Conservation (phyloP, 1,284 basidiomycete species). For the Ustilago shanxiensis region DNA sequence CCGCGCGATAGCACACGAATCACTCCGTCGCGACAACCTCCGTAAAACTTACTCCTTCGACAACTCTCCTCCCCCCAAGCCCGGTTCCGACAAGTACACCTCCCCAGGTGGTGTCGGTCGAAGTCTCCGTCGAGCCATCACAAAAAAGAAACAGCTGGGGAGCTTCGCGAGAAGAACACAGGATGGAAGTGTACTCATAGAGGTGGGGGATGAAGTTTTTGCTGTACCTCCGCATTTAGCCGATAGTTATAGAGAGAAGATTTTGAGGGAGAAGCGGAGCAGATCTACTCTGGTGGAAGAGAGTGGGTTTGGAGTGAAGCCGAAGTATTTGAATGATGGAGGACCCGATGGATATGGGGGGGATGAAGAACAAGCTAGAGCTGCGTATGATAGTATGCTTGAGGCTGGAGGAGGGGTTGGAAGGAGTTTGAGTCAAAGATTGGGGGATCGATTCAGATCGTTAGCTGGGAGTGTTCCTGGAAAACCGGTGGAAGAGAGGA, state of each 20-base stretch:
- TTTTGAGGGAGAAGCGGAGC: constrained; percentile 19
- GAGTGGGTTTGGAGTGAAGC: constrained; percentile 20
- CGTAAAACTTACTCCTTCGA: constrained; percentile 25
- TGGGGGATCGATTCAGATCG: constrained; percentile 31
- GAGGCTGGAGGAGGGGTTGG: constrained; percentile 4
- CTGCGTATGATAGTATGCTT: constrained; percentile 21
- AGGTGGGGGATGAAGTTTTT: constrained; percentile 60
- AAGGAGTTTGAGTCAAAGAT: constrained; percentile 44
- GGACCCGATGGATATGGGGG: constrained; percentile 35
- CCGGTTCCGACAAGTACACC: constrained; percentile 21
- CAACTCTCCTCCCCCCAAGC: background rate
- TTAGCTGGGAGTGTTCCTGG: background rate
- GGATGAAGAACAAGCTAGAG: constrained; percentile 26
- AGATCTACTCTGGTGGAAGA: background rate
- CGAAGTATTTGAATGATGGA: constrained; percentile 29
- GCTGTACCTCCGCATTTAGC: constrained; percentile 54
- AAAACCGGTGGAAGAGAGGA: background rate
- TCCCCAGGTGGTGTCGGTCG: background rate
- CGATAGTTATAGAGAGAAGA: constrained; percentile 41
- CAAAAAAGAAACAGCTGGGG: constrained; percentile 44
- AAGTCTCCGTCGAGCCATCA: constrained; percentile 42
- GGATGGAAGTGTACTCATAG: constrained; percentile 53
- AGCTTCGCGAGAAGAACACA: constrained; percentile 42
- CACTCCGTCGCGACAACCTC: constrained; percentile 39
- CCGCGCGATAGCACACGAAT: constrained; percentile 36